Evolutionary conservation across 1,284 basidiomycete species (phyloP), one percentile per base, ranked within the genome.

Genomic region (Rhodotorula sp.): DNA sequence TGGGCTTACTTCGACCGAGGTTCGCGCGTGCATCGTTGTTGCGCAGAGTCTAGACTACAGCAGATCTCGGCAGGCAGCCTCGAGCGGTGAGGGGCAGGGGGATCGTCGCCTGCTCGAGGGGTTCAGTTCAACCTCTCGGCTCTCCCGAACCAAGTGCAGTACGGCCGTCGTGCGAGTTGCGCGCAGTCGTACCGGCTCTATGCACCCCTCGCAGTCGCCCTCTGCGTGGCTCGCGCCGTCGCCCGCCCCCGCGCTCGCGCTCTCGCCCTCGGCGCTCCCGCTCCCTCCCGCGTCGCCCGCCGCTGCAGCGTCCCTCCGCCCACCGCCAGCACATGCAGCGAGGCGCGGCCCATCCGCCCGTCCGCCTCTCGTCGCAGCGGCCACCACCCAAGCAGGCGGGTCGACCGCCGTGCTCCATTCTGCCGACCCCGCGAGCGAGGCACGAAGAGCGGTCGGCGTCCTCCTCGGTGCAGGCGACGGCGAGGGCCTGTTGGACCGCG

Each of bases 1-100:
- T 8, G 58, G 39, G 50, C 65, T 13, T 9, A 61, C 65, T 53
- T 67, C 65, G 58, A 67, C 59, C 22, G 65, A 54, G 39, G 51
- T 22, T 13, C 22, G n/a, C 34, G 22, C 34, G 7, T 25, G 9
- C 22, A 36, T 50, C 46, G 17, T 7, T 25, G 29, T 15, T 13
- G 7, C 3, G 50, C 2, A 15, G 5, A 51, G 27, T 8, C n/a
- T 15, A n/a, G 17, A n/a, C 1, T 15, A n/a, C n/a, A 29, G 50
- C 13, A 51, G 27, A n/a, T 6, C 27, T 2, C 12, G 50, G 13
- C n/a, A 51, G 50, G 27, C n/a, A n/a, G n/a, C n/a, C n/a, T n/a
- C n/a, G n/a, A n/a, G n/a, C n/a, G n/a, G n/a, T n/a, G n/a, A n/a
- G n/a, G n/a, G n/a, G n/a, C n/a, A n/a, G n/a, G n/a, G n/a, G n/a